Evolutionary conservation across 208 protist species (phyloP).

Genomic region (Leishmania martiniquensis): DNA sequence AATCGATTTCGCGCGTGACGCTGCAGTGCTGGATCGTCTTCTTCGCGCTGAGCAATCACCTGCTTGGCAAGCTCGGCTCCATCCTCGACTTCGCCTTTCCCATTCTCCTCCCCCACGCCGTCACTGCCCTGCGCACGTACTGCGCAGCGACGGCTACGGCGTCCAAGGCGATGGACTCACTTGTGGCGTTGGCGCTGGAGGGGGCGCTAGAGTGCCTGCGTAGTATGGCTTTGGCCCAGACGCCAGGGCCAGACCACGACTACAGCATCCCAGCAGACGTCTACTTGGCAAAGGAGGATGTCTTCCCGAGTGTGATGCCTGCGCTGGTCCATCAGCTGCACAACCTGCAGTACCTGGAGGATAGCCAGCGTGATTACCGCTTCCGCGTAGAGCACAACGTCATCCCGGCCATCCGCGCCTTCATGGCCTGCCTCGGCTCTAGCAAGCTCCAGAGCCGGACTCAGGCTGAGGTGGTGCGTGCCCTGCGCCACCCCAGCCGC

Average conservation of each 20-base stretch:
- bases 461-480: slow-evolving; percentile 80
- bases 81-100: slow-evolving; percentile 87
- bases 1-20: slow-evolving; percentile 44
- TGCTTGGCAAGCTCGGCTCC: slow-evolving; percentile 75
- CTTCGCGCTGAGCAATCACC: slow-evolving; percentile 78
- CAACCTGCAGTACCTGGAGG: slow-evolving; percentile 72
- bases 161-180: slow-evolving; percentile 35
- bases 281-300: slow-evolving; percentile 70
- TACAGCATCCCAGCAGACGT: slow-evolving; percentile 78
- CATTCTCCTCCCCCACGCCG: slow-evolving; percentile 60
- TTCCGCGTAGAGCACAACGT: slow-evolving; percentile 77
- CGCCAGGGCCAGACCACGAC: slow-evolving; percentile 74
- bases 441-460: slow-evolving; percentile 84
- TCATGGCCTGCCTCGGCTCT: slow-evolving; percentile 75
- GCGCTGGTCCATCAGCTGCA: slow-evolving; percentile 80
- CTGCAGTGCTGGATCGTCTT: slow-evolving; percentile 83
- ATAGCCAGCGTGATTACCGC: slow-evolving; percentile 63
- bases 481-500: slow-evolving; percentile 74
- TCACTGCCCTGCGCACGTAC: slow-evolving; percentile 66
- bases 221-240: slow-evolving; percentile 74
- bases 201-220: slow-evolving; percentile 71
- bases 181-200: slow-evolving; percentile 71
- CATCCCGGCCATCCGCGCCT: slow-evolving; percentile 74
- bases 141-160: slow-evolving; percentile 41
- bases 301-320: slow-evolving; percentile 87